phyloP scores from a whole-genome alignment of 225 moss, liverwort and hornwort genomes.

The Marchantia paleacea region DNA sequence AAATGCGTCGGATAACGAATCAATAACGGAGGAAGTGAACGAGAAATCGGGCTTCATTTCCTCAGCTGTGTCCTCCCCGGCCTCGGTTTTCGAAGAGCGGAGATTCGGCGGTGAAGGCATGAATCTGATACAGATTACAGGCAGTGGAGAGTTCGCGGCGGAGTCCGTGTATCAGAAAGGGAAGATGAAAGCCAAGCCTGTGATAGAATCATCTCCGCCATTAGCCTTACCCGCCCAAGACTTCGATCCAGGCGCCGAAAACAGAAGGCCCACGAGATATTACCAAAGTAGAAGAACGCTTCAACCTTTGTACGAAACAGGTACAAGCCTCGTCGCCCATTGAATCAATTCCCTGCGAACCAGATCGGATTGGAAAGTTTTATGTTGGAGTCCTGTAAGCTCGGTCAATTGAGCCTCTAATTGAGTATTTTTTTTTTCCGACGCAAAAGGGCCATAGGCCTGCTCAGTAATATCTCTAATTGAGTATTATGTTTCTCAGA shows the following conservation, averaged over 20 bases:
- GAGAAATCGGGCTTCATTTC: neutral
- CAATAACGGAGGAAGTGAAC: neutral
- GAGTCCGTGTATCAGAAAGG: neutral
- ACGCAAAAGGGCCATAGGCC: no score
- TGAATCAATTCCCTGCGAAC: neutral
- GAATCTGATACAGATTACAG: slow-evolving; percentile 8
- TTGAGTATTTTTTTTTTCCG: no score
- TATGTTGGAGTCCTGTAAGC: no score
- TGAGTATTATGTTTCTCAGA: neutral
- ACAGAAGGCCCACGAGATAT: neutral
- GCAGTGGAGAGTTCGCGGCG: neutral
- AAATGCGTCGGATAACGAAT: neutral
- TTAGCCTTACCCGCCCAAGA: neutral
- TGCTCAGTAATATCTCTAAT: neutral
- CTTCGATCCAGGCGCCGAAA: neutral
- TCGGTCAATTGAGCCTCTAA: neutral
- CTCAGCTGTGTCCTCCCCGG: neutral
- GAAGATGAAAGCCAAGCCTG: neutral
- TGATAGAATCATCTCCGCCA: neutral
- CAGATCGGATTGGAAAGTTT: neutral
- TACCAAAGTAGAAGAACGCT: neutral
- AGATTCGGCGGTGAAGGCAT: slow-evolving; percentile 8
- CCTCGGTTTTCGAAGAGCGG: slow-evolving; percentile 1
- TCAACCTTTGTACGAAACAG: slow-evolving; percentile 13
- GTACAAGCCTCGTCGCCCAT: neutral